Conservation (phyloP, 2,329 filamentous ascomycete species). For the Penicillium sp. region DNA sequence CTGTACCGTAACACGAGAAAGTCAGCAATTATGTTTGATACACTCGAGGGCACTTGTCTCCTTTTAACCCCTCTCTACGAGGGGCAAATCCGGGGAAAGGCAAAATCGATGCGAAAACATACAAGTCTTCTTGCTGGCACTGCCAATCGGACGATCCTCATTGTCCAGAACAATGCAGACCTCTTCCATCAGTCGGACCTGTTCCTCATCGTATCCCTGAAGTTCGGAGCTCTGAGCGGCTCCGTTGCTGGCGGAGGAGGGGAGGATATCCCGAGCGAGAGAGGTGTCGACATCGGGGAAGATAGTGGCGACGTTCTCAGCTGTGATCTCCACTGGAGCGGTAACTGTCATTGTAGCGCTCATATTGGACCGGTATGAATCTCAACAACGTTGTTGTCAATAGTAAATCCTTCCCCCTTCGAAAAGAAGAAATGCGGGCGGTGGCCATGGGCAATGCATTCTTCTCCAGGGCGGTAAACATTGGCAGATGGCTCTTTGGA, state of each 20-base stretch:
- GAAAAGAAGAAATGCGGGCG: constrained; percentile 9
- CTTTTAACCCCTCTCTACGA: not conserved
- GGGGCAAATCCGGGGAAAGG: not conserved
- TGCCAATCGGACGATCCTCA: constrained; percentile 89
- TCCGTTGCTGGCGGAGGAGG: constrained; percentile 41
- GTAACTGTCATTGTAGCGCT: constrained; percentile 53
- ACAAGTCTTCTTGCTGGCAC: constrained; percentile 98
- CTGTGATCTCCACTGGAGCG: constrained; percentile 68
- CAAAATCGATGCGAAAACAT: constrained; percentile 40
- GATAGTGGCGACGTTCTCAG: constrained; percentile 79
- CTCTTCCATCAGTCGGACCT: constrained; percentile 98
- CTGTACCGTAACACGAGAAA: constrained; percentile 55
- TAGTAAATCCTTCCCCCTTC: not conserved
- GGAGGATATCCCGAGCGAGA: constrained; percentile 54
- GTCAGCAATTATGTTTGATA: not conserved
- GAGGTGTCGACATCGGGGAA: constrained; percentile 78
- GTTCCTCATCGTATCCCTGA: constrained; percentile 92
- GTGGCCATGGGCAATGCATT: constrained; percentile 2
- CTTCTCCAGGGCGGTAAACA: constrained; percentile 15
- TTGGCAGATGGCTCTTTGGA: constrained; percentile 9
- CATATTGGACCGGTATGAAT: constrained; percentile 25
- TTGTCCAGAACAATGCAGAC: constrained; percentile 96
- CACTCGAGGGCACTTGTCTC: constrained; percentile 1
- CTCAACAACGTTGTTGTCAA: constrained; percentile 1
- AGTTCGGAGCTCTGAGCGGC: constrained; percentile 67